Evolutionary conservation across 345 rosid genomes (phyloP), one percentile per base, ranked within the genome.

Genomic region (Laguncularia racemosa): DNA sequence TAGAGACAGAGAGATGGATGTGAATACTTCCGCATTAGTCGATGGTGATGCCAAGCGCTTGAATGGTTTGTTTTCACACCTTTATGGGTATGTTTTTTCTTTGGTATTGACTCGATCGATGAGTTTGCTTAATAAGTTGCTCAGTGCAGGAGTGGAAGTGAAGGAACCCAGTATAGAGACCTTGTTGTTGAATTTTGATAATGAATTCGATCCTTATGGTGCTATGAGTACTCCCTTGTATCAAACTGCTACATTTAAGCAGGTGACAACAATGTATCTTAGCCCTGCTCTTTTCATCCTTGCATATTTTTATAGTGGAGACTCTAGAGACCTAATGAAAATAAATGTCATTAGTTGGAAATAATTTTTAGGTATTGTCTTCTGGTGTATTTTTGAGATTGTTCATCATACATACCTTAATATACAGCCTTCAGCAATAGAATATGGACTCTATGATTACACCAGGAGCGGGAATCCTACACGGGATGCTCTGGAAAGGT

Each of bases 401-500:
- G 12, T 49, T 20, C 12, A 20, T 49, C 16, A 2, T 9, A 50
- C 23, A 57, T 51, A 43, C 26, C 20, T 18, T 49, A 3, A 70
- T 48, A 74, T 63, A 71, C 66, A 93, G 96, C 86, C 91, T 61
- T 89, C 95, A 20, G 96, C 96, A 12, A 64, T 60, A 1, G 86
- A 79, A 59, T 78, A 82, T 71, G 97, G 97, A 33, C 84, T 91
- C 3, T 93, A 87, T 71, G 97, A 89, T 75, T 89, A 93, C 71
- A 89, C 99, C 52, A 85, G 97, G 80, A 89, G 96, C 79, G 99
- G 97, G 51, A 93, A 93, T 73, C 97, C 97, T 59, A 93, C 96
- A 2, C 66, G 97, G 69, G 88, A 82, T 81, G 86, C 75, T 47
- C 72, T 93, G 60, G 96, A 93, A 80, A 87, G 90, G 96, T 88